Evolutionary conservation across 1,139 yeast species (phyloP), one percentile per base, ranked within the genome.

Genomic region (Candida sanyaensis): DNA sequence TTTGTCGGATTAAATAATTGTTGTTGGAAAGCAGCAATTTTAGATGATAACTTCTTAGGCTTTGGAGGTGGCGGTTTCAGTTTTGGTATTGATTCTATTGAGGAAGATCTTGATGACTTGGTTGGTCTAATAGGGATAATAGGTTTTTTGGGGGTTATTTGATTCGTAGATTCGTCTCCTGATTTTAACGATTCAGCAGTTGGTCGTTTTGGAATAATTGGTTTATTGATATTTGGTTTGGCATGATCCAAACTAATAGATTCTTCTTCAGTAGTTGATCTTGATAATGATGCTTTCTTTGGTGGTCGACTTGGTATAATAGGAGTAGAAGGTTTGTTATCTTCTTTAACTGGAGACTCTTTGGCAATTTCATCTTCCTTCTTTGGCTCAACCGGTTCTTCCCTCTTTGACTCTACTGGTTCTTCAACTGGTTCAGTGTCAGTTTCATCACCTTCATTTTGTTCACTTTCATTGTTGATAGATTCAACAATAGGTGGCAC

Each of bases 1-100:
- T 45, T 85, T 84, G 78, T 28, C 17, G 50, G 47, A 23, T 49
- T 46, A 37, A 51, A 53, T n/a, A 53, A 44, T 42, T 53, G 56
- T 58, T 85, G 86, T 59, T 86, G 95, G 61, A 87, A 86, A 0
- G 91, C 91, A 1, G 92, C 91, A 51, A 87, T 87, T 54, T 78
- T 85, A 0, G 90, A 83, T 0, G 92, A 85, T 23, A 88, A 82
- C 55, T 86, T 86, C 59, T 86, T 86, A 1, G 92, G 92, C 33
- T 82, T 83, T 29, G 83, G 84, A 4, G 91, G 91, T 10, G 88
- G 86, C 0, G 71, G 73, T 55, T 65, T 73, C 6, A 65, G 55
- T 43, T 55, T 58, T 4, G 44, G 26, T 1, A 37, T 40, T 23
- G 48, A 34, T 21, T 39, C 42, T 32, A 10, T 47, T 28, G 48